phyloP scores from a whole-genome alignment of 257 asterid genomes.

The Haberlea rhodopensis region DNA sequence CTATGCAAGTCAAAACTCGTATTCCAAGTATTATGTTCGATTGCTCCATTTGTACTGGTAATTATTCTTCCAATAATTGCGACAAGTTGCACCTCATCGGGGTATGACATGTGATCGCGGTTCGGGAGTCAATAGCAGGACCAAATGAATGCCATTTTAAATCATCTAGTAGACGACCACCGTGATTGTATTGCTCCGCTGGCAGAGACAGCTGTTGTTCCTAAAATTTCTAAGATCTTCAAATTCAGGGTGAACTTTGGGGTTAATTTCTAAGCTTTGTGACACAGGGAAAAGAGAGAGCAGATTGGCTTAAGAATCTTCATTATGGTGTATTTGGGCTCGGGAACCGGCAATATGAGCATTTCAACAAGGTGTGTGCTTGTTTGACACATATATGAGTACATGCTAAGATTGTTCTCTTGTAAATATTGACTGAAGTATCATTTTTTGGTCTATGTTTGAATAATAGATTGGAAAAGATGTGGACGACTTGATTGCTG shows the following conservation, averaged over 20 bases:
- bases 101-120: too few relatives aligned
- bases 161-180: not conserved
- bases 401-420: not conserved
- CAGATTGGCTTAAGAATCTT: constrained; percentile 73
- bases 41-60: too few relatives aligned
- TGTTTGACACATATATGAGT: constrained; percentile 14
- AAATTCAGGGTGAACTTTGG: constrained; percentile 12
- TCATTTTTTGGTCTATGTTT: constrained; percentile 10
- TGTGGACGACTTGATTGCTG: constrained; percentile 60
- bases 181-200: not conserved
- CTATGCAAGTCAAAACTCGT: too few relatives aligned
- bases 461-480: constrained; percentile 69
- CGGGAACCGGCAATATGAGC: constrained; percentile 97
- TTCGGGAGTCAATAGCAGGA: too few relatives aligned
- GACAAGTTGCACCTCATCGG: too few relatives aligned
- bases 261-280: constrained; percentile 20
- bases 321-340: constrained; percentile 88
- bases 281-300: constrained; percentile 79
- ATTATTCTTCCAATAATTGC: too few relatives aligned
- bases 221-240: not conserved
- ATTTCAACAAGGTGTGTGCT: constrained; percentile 78
- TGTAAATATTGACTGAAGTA: not conserved
- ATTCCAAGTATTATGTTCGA: too few relatives aligned
- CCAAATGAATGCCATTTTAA: too few relatives aligned
- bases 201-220: not conserved